Evolutionary conservation across 148 eudicot genomes (phyloP), one percentile per base, ranked within the genome.

Genomic region (Cornus suecica): DNA sequence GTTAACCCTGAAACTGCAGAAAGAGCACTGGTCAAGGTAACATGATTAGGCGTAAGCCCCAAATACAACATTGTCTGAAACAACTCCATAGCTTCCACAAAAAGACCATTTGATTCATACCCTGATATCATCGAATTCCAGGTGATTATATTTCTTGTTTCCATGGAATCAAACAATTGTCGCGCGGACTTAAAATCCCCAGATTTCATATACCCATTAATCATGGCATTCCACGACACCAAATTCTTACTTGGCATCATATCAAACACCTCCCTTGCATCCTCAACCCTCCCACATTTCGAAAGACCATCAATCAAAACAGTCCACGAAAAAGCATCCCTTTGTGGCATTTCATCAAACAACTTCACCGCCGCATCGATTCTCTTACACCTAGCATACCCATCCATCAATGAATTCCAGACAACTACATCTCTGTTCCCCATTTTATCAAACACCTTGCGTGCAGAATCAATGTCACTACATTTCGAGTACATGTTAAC

Each of bases 101-200:
- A 70, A 69, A 60, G 63, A 24, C 52, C 67, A 58, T 82, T 82
- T 45, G 41, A 64, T 65, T 69, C 76, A 82, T 69, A 78, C 24
- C 84, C 78, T 26, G 78, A 62, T 31, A 82, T 78, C 78, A 82
- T 82, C 23, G 78, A 77, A 82, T 82, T 82, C 81, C 81, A 77
- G 4, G 84, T 77, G 34, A 81, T 77, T 64, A 73, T 20, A 74
- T 82, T 29, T 60, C 69, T 82, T n/a, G 24, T 58, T 16, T 70
- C 75, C 78, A 78, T 78, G 26, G 62, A 31, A 78, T 82, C 76
- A 74, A 82, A 82, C 78, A 78, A 74, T 16, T 16, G 20, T 10
- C 31, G 30, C 10, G 81, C 81, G 11, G 72, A 64, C 10, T 45
- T 26, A 78, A 56, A 68, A 63, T 81, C 74, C 69, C 78, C 80